phyloP scores from a whole-genome alignment of 2,329 filamentous ascomycete species.

The Ceratocystis ficicola region DNA sequence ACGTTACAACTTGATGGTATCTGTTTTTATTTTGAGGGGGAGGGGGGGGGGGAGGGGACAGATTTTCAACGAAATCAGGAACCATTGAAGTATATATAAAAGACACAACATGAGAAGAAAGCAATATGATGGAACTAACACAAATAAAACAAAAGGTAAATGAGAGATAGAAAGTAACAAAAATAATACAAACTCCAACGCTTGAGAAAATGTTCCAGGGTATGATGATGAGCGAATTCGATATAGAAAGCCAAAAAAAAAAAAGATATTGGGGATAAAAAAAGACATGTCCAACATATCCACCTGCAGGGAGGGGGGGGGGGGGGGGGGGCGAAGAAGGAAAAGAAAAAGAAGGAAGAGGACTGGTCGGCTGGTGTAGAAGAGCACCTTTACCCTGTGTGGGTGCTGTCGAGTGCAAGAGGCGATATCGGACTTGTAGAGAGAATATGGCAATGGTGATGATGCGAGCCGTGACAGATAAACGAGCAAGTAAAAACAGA shows the following conservation, averaged over 20 bases:
- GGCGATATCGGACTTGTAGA: too few relatives aligned
- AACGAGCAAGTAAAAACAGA: conserved; percentile 5
- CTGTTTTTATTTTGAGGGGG: neutral
- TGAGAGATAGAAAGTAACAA: neutral
- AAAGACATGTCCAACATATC: neutral
- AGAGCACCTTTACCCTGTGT: neutral
- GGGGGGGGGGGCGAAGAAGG: neutral
- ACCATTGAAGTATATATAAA: neutral
- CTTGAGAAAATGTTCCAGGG: conserved; percentile 16
- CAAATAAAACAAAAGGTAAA: neutral
- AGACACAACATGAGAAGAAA: neutral
- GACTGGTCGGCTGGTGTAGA: neutral
- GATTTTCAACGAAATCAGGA: neutral
- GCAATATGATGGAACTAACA: neutral
- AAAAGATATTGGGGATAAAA: neutral
- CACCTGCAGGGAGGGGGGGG: neutral
- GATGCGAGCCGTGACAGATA: too few relatives aligned
- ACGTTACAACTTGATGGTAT: neutral
- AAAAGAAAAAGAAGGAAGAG: neutral
- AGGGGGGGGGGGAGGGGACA: too few relatives aligned
- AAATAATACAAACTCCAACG: conserved; percentile 7
- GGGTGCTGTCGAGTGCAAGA: neutral
- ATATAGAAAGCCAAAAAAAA: neutral
- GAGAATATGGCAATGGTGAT: neutral
- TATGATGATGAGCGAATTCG: conserved; percentile 16